Base-by-base conservation (phyloP, 2,329 filamentous ascomycete species). In the Alternaria sp. region DNA sequence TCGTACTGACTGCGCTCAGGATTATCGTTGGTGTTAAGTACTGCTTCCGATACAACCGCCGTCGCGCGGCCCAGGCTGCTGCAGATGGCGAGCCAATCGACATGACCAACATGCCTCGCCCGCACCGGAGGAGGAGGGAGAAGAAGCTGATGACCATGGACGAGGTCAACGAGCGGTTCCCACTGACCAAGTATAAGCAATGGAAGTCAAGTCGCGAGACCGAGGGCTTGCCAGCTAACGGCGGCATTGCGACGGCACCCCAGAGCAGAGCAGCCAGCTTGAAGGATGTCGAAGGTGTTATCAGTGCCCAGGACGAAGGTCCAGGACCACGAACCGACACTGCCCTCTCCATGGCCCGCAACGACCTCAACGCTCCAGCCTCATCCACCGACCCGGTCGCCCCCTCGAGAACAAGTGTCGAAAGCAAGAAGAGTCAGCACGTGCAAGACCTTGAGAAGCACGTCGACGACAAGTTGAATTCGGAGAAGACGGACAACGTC, bases 121-220 rank as follows among this genome's bases (percentile, higher is more conserved):
- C 93, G 55, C 94, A 96, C 79, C 89, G 96, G 61, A 88, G 95
- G 75, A 88, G 95, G 69, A 89, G 94, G 63, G 96, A 99, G 81
- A 99, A 99, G 89, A 99, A 97, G 80, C 82, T 99, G 71, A 98
- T 99, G 96, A 92, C 92, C 3, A 97, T 98, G 90, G 96, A 99
- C 66, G 96, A 99, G 82, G 96, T 99, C 67, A 98, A 99, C 78
- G 94, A 96, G 71, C 93, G 96, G 72, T 99, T 99, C 74, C 95
- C 96, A 0, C 89, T 97, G 82, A 90, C 89, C 72, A 98, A 98
- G 81, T 99, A 99, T 87, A 98, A 99, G 84, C 88, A 87, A 56
- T 99, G 96, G 95, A 91, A 96, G 63, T 90, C 92, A 7, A 89
- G 89, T 59, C 90, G 95, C 63, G 94, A 94, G 60, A 88, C 90